phyloP scores from a whole-genome alignment of 2,329 filamentous ascomycete species.

The Orbilia javanica region DNA sequence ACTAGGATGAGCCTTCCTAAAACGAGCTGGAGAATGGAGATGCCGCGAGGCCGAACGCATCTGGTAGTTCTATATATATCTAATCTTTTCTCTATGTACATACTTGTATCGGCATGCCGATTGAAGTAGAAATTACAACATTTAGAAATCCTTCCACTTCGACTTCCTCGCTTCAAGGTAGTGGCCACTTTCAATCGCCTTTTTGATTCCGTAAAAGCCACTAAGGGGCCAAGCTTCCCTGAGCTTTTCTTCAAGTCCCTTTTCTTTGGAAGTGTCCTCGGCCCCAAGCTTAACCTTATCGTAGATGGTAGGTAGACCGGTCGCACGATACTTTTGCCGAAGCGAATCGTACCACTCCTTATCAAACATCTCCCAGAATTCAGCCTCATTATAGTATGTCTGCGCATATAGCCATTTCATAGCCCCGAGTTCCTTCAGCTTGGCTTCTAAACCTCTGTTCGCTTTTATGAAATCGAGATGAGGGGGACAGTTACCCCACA shows the following conservation, averaged over 20 bases:
- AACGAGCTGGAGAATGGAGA: neutral
- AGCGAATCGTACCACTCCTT: constrained; percentile 72
- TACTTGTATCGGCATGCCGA: neutral
- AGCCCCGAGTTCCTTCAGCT: constrained; percentile 72
- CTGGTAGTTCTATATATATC: neutral
- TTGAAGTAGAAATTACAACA: neutral
- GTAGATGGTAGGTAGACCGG: constrained; percentile 74
- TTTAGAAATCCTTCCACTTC: constrained; percentile 48
- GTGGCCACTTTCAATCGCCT: constrained; percentile 67
- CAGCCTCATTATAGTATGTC: constrained; percentile 75
- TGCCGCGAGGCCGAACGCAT: neutral
- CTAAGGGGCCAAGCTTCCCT: constrained; percentile 69
- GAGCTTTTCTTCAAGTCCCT: constrained; percentile 63
- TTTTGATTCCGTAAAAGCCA: constrained; percentile 73
- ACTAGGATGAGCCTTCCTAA: neutral
- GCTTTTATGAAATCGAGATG: constrained; percentile 68
- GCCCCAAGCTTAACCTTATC: constrained; percentile 72
- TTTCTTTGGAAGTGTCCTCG: constrained; percentile 29
- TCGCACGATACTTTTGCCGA: constrained; percentile 72
- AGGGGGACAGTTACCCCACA: constrained; percentile 71
- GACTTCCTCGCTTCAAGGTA: constrained; percentile 49
- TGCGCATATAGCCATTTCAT: constrained; percentile 80
- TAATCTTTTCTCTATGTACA: neutral
- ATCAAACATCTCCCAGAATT: constrained; percentile 77
- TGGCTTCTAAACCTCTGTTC: constrained; percentile 74